phyloP scores from a whole-genome alignment of 2,329 filamentous ascomycete species.

The Trichothecium roseum region DNA sequence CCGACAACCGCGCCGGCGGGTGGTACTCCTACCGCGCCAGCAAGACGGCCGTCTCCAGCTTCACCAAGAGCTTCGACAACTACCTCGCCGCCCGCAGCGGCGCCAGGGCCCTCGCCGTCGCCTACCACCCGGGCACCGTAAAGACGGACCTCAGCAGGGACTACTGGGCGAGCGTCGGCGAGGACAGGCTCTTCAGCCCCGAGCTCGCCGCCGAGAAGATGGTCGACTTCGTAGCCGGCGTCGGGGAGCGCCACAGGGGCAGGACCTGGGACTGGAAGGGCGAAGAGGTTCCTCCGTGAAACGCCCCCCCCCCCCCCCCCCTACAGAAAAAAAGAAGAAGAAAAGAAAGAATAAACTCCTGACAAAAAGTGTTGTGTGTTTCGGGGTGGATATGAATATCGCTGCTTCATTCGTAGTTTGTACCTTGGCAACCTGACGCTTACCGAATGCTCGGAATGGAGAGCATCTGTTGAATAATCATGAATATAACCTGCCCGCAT shows the following conservation, averaged over 20 bases:
- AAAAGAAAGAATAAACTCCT: no score
- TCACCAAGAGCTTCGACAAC: constrained; percentile 63
- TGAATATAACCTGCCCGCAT: not conserved
- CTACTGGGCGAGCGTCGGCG: constrained; percentile 57
- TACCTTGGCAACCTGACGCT: no score
- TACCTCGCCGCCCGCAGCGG: constrained; percentile 47
- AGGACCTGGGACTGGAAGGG: constrained; percentile 62
- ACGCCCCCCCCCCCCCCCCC: no score
- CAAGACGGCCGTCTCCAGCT: constrained; percentile 63
- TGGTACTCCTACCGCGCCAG: constrained; percentile 76
- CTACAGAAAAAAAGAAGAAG: no score
- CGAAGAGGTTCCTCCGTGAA: constrained; percentile 48
- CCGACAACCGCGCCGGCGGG: constrained; percentile 63
- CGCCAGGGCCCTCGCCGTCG: constrained; percentile 55
- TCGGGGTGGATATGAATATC: no score
- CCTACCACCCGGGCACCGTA: constrained; percentile 73
- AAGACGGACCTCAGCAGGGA: constrained; percentile 61
- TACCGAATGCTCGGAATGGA: no score
- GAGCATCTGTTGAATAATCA: not conserved
- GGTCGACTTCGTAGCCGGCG: constrained; percentile 44
- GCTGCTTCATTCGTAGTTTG: no score
- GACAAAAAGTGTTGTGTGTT: no score
- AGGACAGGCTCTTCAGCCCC: constrained; percentile 53
- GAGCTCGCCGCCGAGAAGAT: constrained; percentile 58
- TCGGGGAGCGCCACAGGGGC: constrained; percentile 43